These are phyloP conservation scores for Populus trichocarpa DNA, from an alignment of 441 rosid genomes.

Conservation along the genomic window DNA sequence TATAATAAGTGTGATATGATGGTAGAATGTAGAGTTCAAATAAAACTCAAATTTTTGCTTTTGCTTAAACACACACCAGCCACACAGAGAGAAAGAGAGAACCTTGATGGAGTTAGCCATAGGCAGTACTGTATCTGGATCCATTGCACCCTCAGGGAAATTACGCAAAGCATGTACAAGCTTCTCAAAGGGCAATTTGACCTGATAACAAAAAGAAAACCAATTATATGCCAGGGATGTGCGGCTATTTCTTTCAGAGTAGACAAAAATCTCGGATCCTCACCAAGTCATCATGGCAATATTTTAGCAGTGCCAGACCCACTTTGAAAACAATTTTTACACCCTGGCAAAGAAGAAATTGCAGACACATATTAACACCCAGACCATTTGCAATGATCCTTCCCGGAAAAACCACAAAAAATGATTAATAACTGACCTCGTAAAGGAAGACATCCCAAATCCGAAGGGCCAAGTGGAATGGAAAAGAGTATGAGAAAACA, in stretches of 20 bases:
- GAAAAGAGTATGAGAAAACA: constrained; percentile 84
- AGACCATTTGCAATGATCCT: constrained; percentile 4
- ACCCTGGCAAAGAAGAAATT: constrained; percentile 45
- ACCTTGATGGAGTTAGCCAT: constrained; percentile 90
- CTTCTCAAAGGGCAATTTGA: constrained; percentile 81
- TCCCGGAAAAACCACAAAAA: not conserved
- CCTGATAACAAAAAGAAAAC: constrained; percentile 28
- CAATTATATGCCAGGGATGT: not conserved
- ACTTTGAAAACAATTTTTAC: constrained; percentile 87
- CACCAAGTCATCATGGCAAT: constrained; percentile 89
- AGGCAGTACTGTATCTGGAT: constrained; percentile 82
- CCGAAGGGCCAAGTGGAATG: constrained; percentile 84
- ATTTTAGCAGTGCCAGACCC: constrained; percentile 80
- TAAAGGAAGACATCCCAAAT: constrained; percentile 93
- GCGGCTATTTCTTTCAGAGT: not conserved
- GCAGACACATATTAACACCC: not conserved
- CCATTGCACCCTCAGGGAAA: constrained; percentile 87
- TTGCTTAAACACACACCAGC: not conserved
- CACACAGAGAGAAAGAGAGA: constrained; percentile 10
- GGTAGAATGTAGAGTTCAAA: not conserved
- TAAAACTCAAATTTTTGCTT: not conserved
- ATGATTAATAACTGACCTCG: constrained; percentile 51
- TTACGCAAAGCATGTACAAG: constrained; percentile 82
- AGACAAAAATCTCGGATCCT: constrained; percentile 12
- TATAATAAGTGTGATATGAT: not conserved